Base-by-base conservation (phyloP, 2,329 filamentous ascomycete genomes). In the Whalleya microplaca region DNA sequence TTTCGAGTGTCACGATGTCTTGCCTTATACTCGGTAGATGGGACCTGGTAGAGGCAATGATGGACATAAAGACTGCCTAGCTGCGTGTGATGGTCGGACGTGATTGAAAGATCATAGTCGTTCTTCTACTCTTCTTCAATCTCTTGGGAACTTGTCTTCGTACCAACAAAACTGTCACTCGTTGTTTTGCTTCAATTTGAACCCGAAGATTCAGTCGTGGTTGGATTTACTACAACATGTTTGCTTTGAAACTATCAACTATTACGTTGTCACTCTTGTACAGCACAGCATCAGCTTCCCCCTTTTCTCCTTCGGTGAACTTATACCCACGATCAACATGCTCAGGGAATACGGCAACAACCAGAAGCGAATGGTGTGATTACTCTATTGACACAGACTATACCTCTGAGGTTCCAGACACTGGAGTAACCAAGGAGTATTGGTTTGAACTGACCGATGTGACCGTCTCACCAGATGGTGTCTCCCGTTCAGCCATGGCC, bases 371-470 rank as follows among this genome's bases (percentile, higher is more conserved):
- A 45, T 73, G 76, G 76, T 77, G 76, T 43, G 71, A 77, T 48
- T 77, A 73, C 53, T 73, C 73, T 40, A 69, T 77, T 37, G 68
- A 72, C 23, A 75, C 73, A 0, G 73, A 76, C 50, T 76, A 74
- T 61, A 67, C 60, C 18, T 64, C 61, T 10, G 63, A 63, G 5
- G 66, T 66, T 4, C 74, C 74, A 2, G 68, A 76, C 41, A 78
- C 75, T 9, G 74, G 75, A 21, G 75, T 76, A 1, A 78, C 73
- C 27, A 67, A 72, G 21, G 77, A 80, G 59, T 75, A 73, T 54
- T 71, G 69, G 64, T 61, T 73, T n/a, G 69, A 68, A 7, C 55
- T 75, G 10, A 61, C 59, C 5, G 67, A 73, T 18, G 68, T 70
- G 20, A 73, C 66, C 40, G 67, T 70, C 42, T 61, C 69, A 1